These are phyloP conservation scores for Cyberlindnera misumaiensis DNA, from an alignment of 805 yeast genomes.

Conservation along the genomic window DNA sequence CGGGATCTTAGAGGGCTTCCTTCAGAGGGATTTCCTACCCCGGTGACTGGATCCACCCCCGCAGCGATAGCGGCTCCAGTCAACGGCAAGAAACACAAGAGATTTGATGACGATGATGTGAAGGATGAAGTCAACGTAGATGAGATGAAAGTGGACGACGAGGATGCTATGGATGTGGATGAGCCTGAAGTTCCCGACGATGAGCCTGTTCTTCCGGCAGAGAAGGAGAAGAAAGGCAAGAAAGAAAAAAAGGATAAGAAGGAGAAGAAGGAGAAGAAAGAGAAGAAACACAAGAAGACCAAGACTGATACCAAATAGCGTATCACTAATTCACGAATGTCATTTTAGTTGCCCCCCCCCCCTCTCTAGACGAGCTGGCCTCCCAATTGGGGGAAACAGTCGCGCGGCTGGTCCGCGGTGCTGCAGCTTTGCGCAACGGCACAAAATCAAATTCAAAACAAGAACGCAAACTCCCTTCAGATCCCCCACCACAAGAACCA, in stretches of 20 bases:
- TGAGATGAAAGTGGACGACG: constrained; percentile 4
- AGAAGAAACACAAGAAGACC: constrained; percentile 11
- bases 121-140: neutral
- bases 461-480: neutral
- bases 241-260: constrained; percentile 4
- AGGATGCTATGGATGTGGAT: constrained; percentile 10
- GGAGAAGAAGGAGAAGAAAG: constrained; percentile 9
- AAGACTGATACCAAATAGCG: constrained; percentile 3
- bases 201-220: constrained; percentile 9
- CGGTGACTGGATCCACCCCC: constrained; percentile 7
- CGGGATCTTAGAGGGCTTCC: constrained; percentile 79
- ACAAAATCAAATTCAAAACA: neutral
- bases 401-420: too few species aligned
- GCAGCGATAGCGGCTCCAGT: constrained; percentile 4
- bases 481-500: neutral
- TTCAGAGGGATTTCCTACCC: constrained; percentile 33
- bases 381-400: too few species aligned
- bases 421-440: neutral
- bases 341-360: too few species aligned
- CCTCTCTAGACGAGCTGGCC: too few species aligned
- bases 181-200: constrained; percentile 4
- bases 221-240: constrained; percentile 3
- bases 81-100: constrained; percentile 16
- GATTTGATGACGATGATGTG: constrained; percentile 11
- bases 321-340: too few species aligned